These are phyloP conservation scores for Pythium pyrilobum DNA, from an alignment of 352 stramenopile genomes.

Conservation along the genomic window DNA sequence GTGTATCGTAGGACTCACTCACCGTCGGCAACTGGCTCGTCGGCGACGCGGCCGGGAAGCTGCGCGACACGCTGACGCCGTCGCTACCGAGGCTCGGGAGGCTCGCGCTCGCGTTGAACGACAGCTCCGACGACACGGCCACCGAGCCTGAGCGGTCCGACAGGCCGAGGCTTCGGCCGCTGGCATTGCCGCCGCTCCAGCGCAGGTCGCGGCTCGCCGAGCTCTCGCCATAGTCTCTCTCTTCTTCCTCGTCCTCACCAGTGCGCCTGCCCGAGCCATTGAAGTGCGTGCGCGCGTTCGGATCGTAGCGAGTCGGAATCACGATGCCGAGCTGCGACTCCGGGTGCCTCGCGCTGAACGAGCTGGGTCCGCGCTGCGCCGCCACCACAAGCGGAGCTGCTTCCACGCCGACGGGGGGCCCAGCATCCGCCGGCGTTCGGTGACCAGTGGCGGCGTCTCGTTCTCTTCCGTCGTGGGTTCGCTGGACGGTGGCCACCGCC, in stretches of 20 bases:
- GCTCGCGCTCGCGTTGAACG: constrained; percentile 22
- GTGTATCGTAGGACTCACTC: no score
- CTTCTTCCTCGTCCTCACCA: not conserved
- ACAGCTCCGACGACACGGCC: constrained; percentile 38
- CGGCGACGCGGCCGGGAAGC: not conserved
- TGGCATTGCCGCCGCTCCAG: constrained; percentile 3
- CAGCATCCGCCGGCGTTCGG: no score
- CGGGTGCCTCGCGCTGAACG: constrained; percentile 5
- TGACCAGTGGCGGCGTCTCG: no score
- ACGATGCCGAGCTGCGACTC: constrained; percentile 15
- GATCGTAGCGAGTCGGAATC: constrained; percentile 11
- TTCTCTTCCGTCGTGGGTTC: no score
- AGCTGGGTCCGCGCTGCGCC: constrained; percentile 1
- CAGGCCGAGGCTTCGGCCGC: not conserved
- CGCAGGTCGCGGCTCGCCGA: not conserved
- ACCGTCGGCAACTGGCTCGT: constrained; percentile 5
- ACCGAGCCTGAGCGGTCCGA: constrained; percentile 22
- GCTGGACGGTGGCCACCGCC: no score
- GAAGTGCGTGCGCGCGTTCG: not conserved
- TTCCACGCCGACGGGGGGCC: no score
- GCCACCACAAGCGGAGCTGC: no score
- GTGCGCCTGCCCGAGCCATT: not conserved
- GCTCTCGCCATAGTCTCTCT: not conserved
- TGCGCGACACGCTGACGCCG: not conserved
- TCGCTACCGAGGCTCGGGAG: constrained; percentile 39